Evolutionary conservation across 177 flowering plant genomes (phyloP).

Genomic region (Vitis hybrid): DNA sequence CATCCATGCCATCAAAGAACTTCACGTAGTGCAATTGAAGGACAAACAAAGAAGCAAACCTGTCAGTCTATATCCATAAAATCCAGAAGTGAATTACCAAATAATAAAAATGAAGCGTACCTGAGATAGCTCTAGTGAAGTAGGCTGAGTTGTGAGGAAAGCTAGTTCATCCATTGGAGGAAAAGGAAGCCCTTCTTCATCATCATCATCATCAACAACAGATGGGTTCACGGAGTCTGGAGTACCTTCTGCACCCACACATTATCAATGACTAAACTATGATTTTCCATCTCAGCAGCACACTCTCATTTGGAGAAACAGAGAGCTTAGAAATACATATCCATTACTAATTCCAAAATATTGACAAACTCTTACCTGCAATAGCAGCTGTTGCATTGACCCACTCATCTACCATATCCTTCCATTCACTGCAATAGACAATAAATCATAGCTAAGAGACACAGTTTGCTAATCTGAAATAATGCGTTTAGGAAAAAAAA

Average conservation of each 20-base stretch:
- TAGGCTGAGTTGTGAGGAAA: constrained; percentile 56
- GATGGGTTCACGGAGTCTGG: constrained; percentile 88
- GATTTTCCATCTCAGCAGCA: no score
- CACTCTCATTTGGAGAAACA: neutral
- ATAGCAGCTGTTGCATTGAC: constrained; percentile 47
- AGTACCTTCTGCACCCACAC: constrained; percentile 46
- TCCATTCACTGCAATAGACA: constrained; percentile 74
- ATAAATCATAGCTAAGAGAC: neutral
- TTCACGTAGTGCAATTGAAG: constrained; percentile 24
- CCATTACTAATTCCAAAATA: neutral
- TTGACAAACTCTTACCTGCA: constrained; percentile 34
- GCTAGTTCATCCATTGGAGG: constrained; percentile 88
- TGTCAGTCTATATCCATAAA: constrained; percentile 24
- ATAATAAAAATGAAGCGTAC: constrained; percentile 26
- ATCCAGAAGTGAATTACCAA: neutral
- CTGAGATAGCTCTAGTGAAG: constrained; percentile 74
- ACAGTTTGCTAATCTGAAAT: no score
- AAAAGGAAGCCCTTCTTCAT: constrained; percentile 90
- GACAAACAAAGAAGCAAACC: constrained; percentile 20
- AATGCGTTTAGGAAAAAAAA: no score
- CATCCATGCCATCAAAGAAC: constrained; percentile 93
- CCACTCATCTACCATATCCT: constrained; percentile 78
- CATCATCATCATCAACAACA: constrained; percentile 44
- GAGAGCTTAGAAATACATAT: neutral
- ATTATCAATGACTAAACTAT: neutral